A percentile compares a stretch with the other conserved stretches of the same genome.
These are phyloP conservation scores for Aspergillus fumigatiaffinis DNA, from an alignment of 2,329 filamentous ascomycete species.

Conservation along the genomic window DNA sequence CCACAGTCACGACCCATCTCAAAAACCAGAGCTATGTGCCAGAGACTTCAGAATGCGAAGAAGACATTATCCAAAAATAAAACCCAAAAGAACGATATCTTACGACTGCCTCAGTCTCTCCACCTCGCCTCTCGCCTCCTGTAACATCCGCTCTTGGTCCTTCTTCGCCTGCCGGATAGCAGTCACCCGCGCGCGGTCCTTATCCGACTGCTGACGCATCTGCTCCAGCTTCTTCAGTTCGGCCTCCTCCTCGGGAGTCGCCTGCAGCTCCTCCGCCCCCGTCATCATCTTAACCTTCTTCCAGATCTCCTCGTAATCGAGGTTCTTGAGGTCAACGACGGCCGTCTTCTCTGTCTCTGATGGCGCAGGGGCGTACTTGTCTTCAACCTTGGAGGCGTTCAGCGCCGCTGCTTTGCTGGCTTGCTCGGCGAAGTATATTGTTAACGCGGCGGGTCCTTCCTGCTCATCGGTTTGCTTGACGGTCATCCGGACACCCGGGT, in stretches of 20 bases:
- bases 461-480: slow-evolving; percentile 65
- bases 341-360: slow-evolving; percentile 29
- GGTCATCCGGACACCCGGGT: slow-evolving; percentile 78
- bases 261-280: slow-evolving; percentile 33
- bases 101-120: slow-evolving; percentile 38
- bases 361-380: slow-evolving; percentile 33
- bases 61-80: slow-evolving; percentile 3
- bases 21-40: slow-evolving; percentile 2
- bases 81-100: slow-evolving; percentile 8
- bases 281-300: slow-evolving; percentile 39
- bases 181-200: slow-evolving; percentile 37
- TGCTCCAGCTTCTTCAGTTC: slow-evolving; percentile 34
- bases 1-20: slow-evolving; percentile 8
- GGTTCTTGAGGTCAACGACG: slow-evolving; percentile 37
- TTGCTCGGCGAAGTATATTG: slow-evolving; percentile 40
- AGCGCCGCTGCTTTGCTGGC: slow-evolving; percentile 26
- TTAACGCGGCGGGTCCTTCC: slow-evolving; percentile 36
- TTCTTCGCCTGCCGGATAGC: slow-evolving; percentile 41
- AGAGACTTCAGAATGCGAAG: not conserved
- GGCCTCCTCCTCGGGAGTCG: slow-evolving; percentile 32
- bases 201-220: slow-evolving; percentile 32
- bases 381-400: slow-evolving; percentile 21
- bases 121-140: slow-evolving; percentile 42
- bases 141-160: slow-evolving; percentile 44
- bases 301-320: slow-evolving; percentile 42